Conservation (phyloP, 441 rosid species). For the Dalechampia spathulata region DNA sequence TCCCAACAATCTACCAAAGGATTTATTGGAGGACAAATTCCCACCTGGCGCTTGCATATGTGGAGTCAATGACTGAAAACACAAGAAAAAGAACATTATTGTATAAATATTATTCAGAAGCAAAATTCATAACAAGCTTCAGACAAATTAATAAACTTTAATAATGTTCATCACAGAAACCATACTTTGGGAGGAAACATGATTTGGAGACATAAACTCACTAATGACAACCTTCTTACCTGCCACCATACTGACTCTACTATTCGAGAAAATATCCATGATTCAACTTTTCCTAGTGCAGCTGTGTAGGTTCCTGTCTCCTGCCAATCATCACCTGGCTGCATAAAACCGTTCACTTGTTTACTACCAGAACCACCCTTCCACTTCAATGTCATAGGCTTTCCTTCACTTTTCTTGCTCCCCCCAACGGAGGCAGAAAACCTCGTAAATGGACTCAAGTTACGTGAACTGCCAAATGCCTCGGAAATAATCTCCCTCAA, state of each 20-base stretch:
- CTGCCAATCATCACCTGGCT: slow-evolving; percentile 56
- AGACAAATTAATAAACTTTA: too few relatives aligned
- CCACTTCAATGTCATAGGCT: slow-evolving; percentile 30
- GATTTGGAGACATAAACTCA: too few relatives aligned
- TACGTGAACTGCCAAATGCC: slow-evolving; percentile 51
- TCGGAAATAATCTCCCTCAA: slow-evolving; percentile 62
- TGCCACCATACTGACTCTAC: slow-evolving; percentile 97
- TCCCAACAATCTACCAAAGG: slow-evolving; percentile 44
- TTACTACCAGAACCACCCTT: slow-evolving; percentile 28
- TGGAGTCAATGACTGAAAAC: slow-evolving; percentile 65
- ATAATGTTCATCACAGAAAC: too few relatives aligned
- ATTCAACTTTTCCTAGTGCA: slow-evolving; percentile 64
- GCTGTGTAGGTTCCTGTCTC: slow-evolving; percentile 59
- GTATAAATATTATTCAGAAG: too few relatives aligned
- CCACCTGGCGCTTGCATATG: slow-evolving; percentile 56
- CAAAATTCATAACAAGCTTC: too few relatives aligned
- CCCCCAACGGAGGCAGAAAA: slow-evolving; percentile 35
- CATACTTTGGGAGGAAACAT: too few relatives aligned
- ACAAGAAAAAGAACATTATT: too few relatives aligned
- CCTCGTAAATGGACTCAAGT: slow-evolving; percentile 28
- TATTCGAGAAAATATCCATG: slow-evolving; percentile 79
- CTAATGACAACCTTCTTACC: slow-evolving; percentile 30
- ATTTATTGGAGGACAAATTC: slow-evolving; percentile 31
- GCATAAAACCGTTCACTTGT: slow-evolving; percentile 28
- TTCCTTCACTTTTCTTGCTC: slow-evolving; percentile 38